These are phyloP conservation scores for Cordyceps cateniannulata DNA, from an alignment of 2,329 filamentous ascomycete genomes.

Conservation along the genomic window DNA sequence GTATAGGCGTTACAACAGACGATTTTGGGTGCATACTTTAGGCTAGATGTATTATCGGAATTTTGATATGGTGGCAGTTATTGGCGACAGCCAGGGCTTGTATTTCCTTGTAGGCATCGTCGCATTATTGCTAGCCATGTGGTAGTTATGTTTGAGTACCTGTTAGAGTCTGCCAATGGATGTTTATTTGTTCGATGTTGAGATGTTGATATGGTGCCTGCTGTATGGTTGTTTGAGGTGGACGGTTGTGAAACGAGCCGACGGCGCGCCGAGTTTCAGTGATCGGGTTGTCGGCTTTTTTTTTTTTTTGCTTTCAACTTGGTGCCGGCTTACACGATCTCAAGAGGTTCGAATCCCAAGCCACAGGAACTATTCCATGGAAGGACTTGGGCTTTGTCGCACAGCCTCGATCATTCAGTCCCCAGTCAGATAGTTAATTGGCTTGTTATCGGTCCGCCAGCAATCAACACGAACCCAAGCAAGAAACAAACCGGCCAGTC, in stretches of 20 bases:
- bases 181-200: neutral
- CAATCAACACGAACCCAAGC: too few species aligned
- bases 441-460: too few species aligned
- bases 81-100: slow-evolving; percentile 8
- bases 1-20: neutral
- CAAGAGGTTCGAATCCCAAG: neutral
- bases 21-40: slow-evolving; percentile 10
- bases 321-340: neutral
- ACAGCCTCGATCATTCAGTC: neutral
- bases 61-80: slow-evolving; percentile 12
- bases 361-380: neutral
- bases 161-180: slow-evolving; percentile 10
- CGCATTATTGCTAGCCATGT: slow-evolving; percentile 11
- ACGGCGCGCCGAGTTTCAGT: neutral
- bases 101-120: slow-evolving; percentile 12
- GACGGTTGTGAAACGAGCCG: neutral
- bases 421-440: too few species aligned
- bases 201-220: neutral
- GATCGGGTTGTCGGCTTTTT: neutral
- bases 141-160: slow-evolving; percentile 10
- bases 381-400: neutral
- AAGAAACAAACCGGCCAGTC: neutral
- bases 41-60: slow-evolving; percentile 8
- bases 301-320: neutral
- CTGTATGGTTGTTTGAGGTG: neutral